Evolutionary conservation across 768 basidiomycete species (phyloP).

Genomic region (Mycena alexandri): DNA sequence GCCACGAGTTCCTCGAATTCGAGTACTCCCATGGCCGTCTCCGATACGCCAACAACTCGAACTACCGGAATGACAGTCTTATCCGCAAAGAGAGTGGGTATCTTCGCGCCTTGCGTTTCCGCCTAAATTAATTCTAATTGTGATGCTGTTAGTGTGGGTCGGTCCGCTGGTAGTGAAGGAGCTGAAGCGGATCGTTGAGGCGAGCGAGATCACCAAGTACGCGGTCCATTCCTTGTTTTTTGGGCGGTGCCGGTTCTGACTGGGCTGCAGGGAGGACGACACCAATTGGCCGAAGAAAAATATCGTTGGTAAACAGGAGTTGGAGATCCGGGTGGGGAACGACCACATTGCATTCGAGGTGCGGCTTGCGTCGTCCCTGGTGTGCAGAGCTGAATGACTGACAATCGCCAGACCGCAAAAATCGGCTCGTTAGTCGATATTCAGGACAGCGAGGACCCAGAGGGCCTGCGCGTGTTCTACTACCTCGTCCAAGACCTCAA

Average conservation of each 20-base stretch:
- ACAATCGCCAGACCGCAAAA: conserved; percentile 85
- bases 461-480: conserved; percentile 97
- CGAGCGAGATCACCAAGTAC: conserved; percentile 95
- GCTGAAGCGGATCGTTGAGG: conserved; percentile 92
- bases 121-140: background rate
- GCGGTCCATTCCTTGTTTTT: conserved; percentile 38
- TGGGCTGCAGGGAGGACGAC: conserved; percentile 88
- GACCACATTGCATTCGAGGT: conserved; percentile 99
- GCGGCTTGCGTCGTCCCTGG: conserved; percentile 38
- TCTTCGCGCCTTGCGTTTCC: background rate
- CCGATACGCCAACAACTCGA: conserved; percentile 99
- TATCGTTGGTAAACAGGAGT: conserved; percentile 97
- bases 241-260: background rate
- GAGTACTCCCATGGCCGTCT: conserved; percentile 97
- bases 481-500: conserved; percentile 98
- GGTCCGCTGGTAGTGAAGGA: conserved; percentile 94
- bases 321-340: conserved; percentile 93
- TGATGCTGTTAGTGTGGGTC: conserved; percentile 81
- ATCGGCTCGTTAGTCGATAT: conserved; percentile 98
- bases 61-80: conserved; percentile 97
- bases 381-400: background rate
- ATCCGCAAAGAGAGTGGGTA: conserved; percentile 98
- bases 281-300: conserved; percentile 99
- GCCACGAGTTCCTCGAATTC: conserved; percentile 98
- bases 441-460: conserved; percentile 96